phyloP scores from a whole-genome alignment of 106 monocot species.

The Vanilla planifolia region DNA sequence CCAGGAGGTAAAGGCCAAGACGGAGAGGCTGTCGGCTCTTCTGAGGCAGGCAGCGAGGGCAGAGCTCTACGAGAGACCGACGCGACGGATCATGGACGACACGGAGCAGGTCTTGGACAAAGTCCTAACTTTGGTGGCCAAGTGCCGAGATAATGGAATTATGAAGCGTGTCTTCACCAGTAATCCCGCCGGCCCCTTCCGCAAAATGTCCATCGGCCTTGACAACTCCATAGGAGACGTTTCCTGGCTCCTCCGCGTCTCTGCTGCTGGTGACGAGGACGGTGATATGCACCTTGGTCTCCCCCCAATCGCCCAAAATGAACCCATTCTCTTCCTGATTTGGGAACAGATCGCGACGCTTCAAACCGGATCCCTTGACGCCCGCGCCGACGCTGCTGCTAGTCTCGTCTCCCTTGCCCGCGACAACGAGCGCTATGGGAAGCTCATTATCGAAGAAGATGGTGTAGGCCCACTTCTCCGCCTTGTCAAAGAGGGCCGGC shows the following conservation, averaged over 20 bases:
- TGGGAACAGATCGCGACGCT: conserved; percentile 79
- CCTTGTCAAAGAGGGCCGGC: conserved; percentile 60
- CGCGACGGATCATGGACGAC: conserved; percentile 72
- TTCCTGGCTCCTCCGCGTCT: conserved; percentile 77
- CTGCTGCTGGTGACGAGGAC: conserved; percentile 33
- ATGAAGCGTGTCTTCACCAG: conserved; percentile 54
- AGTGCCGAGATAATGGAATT: conserved; percentile 38
- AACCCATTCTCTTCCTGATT: conserved; percentile 75
- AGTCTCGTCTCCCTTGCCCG: conserved; percentile 63
- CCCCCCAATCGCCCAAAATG: conserved; percentile 81
- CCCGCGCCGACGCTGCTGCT: conserved; percentile 54
- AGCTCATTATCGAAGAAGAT: conserved; percentile 78
- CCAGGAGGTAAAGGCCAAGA: conserved; percentile 39
- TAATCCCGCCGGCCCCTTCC: conserved; percentile 47
- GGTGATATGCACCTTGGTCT: conserved; percentile 57
- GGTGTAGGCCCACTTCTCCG: conserved; percentile 60
- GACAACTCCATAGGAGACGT: conserved; percentile 67
- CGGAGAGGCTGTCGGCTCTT: conserved; percentile 34
- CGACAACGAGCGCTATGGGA: conserved; percentile 60
- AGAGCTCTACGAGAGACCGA: conserved; percentile 71
- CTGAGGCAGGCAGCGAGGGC: conserved; percentile 62
- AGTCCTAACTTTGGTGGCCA: conserved; percentile 36
- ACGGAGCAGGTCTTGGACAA: conserved; percentile 59
- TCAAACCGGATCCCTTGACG: conserved; percentile 36
- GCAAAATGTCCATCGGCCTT: conserved; percentile 45